phyloP scores from a whole-genome alignment of 305 asterid genomes.

The Fraxinus sp. region DNA sequence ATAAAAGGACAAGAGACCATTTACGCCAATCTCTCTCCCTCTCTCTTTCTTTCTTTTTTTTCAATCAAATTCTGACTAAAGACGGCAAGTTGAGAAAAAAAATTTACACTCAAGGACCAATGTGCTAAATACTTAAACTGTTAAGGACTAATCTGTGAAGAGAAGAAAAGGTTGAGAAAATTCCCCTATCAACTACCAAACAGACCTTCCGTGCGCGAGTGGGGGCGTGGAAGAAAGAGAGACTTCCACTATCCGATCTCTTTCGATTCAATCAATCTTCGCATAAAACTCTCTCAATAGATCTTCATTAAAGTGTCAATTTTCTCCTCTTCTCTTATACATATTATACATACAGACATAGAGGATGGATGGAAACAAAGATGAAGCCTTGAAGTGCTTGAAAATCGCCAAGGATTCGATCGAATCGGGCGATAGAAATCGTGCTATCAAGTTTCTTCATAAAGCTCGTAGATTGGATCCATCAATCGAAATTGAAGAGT shows the following conservation, averaged over 20 bases:
- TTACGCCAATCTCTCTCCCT: neutral
- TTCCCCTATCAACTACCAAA: neutral
- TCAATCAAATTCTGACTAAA: neutral
- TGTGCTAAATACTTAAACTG: neutral
- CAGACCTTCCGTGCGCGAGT: neutral
- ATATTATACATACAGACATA: neutral
- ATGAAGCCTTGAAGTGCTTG: conserved; percentile 86
- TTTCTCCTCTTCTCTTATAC: neutral
- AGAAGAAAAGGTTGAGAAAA: neutral
- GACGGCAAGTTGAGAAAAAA: neutral
- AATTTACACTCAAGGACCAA: neutral
- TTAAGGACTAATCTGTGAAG: neutral
- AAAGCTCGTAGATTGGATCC: conserved; percentile 90
- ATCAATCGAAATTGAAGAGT: conserved; percentile 50
- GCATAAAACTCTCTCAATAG: neutral
- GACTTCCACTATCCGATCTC: neutral
- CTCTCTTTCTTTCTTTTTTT: too few relatives aligned
- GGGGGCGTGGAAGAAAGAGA: neutral
- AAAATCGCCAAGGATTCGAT: conserved; percentile 66
- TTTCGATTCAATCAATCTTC: neutral
- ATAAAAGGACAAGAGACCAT: neutral
- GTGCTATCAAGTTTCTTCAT: conserved; percentile 69
- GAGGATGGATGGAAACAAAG: conserved; percentile 94
- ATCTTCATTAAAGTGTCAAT: neutral
- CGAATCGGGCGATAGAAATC: conserved; percentile 66